Conservation (phyloP, 768 basidiomycete species). For the Podaxis mareebaensis region DNA sequence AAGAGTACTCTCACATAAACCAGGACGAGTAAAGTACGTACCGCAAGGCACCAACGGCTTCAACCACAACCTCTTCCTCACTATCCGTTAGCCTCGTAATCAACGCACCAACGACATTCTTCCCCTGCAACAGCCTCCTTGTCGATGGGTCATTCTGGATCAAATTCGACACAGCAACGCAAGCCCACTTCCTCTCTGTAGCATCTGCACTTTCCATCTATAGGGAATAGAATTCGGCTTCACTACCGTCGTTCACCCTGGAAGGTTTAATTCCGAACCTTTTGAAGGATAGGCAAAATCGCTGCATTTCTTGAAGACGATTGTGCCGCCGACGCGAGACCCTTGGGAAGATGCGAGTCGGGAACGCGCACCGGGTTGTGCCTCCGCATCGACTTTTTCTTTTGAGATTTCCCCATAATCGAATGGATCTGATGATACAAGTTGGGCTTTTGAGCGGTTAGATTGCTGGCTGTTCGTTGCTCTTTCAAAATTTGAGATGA, state of each 20-base stretch:
- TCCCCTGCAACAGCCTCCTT: slow-evolving; percentile 83
- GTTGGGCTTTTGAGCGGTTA: background rate
- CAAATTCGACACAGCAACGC: slow-evolving; percentile 92
- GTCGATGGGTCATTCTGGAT: slow-evolving; percentile 96
- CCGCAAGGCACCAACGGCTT: slow-evolving; percentile 88
- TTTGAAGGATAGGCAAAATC: slow-evolving; percentile 87
- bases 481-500: background rate
- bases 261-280: slow-evolving; percentile 47
- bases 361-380: slow-evolving; percentile 96
- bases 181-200: slow-evolving; percentile 91
- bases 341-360: slow-evolving; percentile 86
- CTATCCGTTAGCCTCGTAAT: slow-evolving; percentile 87
- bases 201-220: slow-evolving; percentile 79
- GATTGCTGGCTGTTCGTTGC: background rate
- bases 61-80: slow-evolving; percentile 89
- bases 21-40: slow-evolving; percentile 33
- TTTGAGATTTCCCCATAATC: slow-evolving; percentile 91
- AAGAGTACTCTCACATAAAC: slow-evolving; percentile 2
- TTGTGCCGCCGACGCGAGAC: slow-evolving; percentile 72
- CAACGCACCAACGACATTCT: slow-evolving; percentile 84
- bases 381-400: slow-evolving; percentile 79
- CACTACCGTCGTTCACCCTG: slow-evolving; percentile 9
- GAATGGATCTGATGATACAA: background rate
- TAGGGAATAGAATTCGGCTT: background rate
- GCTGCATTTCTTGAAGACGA: slow-evolving; percentile 76